phyloP scores from a whole-genome alignment of 2,329 filamentous ascomycete genomes.

The Aspergillus ibericus region DNA sequence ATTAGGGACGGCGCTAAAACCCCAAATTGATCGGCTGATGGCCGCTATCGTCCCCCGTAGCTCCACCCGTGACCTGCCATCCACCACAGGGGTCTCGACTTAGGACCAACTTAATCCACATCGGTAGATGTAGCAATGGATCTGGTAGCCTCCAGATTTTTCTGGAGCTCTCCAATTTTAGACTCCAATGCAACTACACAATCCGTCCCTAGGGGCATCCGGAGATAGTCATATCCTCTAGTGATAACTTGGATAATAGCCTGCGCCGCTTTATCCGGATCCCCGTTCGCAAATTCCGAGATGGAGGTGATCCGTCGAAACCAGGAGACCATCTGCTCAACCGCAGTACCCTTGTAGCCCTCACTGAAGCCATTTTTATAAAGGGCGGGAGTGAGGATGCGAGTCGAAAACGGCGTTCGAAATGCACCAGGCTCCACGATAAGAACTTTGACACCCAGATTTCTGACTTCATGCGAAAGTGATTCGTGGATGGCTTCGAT shows the following conservation, averaged over 20 bases:
- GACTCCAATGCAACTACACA: no score
- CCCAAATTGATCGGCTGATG: no score
- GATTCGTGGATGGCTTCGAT: conserved; percentile 11
- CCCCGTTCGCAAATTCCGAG: neutral
- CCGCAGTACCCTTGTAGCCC: neutral
- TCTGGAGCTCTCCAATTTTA: no score
- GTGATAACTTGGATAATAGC: neutral
- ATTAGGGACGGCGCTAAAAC: no score
- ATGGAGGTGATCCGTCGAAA: neutral
- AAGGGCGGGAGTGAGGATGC: neutral
- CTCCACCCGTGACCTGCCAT: no score
- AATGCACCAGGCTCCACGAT: neutral
- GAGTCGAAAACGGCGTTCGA: neutral
- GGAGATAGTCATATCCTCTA: no score
- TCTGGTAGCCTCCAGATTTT: no score
- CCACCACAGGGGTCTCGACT: no score
- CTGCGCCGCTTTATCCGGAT: conserved; percentile 3
- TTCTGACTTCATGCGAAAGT: conserved; percentile 6
- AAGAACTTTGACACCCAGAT: neutral
- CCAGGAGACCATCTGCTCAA: neutral
- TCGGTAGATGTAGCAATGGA: no score
- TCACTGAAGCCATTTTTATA: conserved; percentile 3
- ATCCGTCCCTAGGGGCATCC: no score
- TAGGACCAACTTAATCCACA: no score
- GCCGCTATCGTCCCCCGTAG: no score